Evolutionary conservation across 1,284 basidiomycete species (phyloP).

Genomic region (Wolfiporia cocos): DNA sequence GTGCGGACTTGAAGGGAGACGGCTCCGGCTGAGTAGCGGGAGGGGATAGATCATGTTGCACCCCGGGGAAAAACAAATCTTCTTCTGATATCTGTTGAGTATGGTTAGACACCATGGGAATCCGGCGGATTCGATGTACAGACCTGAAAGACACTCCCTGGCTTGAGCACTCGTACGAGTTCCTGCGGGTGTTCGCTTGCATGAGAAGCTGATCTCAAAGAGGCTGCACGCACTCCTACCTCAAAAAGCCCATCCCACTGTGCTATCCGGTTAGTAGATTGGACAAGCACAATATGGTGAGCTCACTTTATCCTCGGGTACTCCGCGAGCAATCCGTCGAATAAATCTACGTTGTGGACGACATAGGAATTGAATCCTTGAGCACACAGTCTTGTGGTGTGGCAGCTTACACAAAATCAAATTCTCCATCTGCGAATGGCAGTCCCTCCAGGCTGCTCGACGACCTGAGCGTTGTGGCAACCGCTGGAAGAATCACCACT

Average conservation of each 20-base stretch:
- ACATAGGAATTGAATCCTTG: not conserved
- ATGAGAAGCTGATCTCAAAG: constrained; percentile 5
- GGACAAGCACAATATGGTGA: constrained; percentile 1
- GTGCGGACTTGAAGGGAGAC: constrained; percentile 1
- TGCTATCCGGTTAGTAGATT: constrained; percentile 6
- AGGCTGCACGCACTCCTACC: no score
- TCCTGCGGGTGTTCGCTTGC: constrained; percentile 33
- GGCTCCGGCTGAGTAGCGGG: constrained; percentile 8
- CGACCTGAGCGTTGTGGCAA: not conserved
- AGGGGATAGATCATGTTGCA: constrained; percentile 6
- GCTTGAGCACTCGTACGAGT: constrained; percentile 60
- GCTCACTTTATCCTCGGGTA: constrained; percentile 64
- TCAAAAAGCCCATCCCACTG: constrained; percentile 63
- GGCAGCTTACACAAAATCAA: constrained; percentile 70
- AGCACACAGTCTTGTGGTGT: not conserved
- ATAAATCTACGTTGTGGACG: constrained; percentile 39
- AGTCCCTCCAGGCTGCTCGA: constrained; percentile 51
- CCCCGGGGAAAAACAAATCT: constrained; percentile 62
- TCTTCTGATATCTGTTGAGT: constrained; percentile 57
- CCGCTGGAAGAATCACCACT: constrained; percentile 20
- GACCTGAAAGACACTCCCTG: constrained; percentile 62
- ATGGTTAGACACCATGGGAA: constrained; percentile 1
- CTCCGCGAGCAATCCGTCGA: constrained; percentile 61
- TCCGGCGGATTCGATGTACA: no score
- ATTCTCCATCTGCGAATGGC: constrained; percentile 63